Conservation (phyloP, 2,329 filamentous ascomycete species). For the Hortaea sp. region DNA sequence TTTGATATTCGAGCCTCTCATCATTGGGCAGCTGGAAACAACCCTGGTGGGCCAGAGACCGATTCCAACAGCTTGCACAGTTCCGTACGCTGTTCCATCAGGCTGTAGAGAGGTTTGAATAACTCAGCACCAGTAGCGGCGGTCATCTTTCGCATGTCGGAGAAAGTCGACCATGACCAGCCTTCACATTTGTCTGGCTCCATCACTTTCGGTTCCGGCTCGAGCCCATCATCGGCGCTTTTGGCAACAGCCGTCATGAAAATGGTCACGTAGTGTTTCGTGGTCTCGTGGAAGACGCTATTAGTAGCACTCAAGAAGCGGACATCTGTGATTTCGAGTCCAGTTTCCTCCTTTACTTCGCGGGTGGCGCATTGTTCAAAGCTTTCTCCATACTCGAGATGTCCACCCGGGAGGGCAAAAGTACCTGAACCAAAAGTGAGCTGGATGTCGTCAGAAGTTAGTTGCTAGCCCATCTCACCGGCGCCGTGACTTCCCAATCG, state of each 20-base stretch:
- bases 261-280: conserved; percentile 65
- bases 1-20: too few relatives aligned
- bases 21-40: too few relatives aligned
- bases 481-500: conserved; percentile 39
- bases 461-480: conserved; percentile 18
- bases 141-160: conserved; percentile 14
- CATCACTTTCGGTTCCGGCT: conserved; percentile 16
- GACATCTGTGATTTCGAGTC: conserved; percentile 43
- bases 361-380: conserved; percentile 53
- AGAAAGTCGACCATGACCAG: conserved; percentile 44
- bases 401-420: conserved; percentile 55
- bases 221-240: background rate
- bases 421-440: conserved; percentile 7
- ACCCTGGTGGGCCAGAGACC: too few relatives aligned
- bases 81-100: conserved; percentile 32
- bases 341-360: conserved; percentile 63
- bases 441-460: background rate
- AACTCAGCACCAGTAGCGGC: conserved; percentile 21
- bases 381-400: conserved; percentile 60
- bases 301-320: conserved; percentile 55
- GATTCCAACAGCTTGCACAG: background rate
- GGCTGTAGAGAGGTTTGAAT: conserved; percentile 39
- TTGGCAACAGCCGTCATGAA: conserved; percentile 46
- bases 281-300: conserved; percentile 48
- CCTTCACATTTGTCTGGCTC: conserved; percentile 46